Base-by-base conservation (phyloP, 768 basidiomycete genomes). In the Lactarius vividus region DNA sequence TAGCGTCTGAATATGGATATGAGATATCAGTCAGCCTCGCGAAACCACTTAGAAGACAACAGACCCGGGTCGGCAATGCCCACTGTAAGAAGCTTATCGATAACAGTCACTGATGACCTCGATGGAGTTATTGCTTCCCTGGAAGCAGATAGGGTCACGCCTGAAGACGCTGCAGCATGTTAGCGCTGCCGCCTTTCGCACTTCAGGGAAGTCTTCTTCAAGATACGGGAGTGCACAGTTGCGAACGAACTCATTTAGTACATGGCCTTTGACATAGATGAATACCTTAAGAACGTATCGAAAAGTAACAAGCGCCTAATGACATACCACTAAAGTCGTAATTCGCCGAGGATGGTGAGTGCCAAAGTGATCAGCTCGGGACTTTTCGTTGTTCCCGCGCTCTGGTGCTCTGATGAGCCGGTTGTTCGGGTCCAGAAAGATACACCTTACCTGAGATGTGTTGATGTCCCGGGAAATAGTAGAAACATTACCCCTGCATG, bases 41-140 rank as follows among this genome's bases (percentile, higher is more conserved):
- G 13, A 29, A 16, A 4, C 23, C 33, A 49, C 54, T 18, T 6
- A 26, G 13, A 52, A 23, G 31, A 5, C n/a, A 26, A 67, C 75
- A 52, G 73, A 95, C 96, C 94, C 59, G 96, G 94, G 80, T 99
- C 97, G 35, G 96, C 94, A 61, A 97, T 94, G 11, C 91, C 96
- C 37, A 98, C 93, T 2, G 93, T 96, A 62, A 98, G 77, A 15
- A 99, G 82, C 76, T 98, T 98, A 75, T 97, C 95, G 49, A 98
- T 82, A n/a, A 98, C 96, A n/a, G 69, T 98, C 96, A 75, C 93
- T 94, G 73, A 99, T 96, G 65, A 98, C 88, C 73, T 98, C 94
- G 62, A 97, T 96, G 9, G 96, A 91, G 76, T 98, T 92, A 71
- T 88, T 94, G 79, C 94, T 96, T 11, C 94, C 89, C 77, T 98